Conservation (phyloP, 176 grass and related monocot species). For the Musa acuminata region DNA sequence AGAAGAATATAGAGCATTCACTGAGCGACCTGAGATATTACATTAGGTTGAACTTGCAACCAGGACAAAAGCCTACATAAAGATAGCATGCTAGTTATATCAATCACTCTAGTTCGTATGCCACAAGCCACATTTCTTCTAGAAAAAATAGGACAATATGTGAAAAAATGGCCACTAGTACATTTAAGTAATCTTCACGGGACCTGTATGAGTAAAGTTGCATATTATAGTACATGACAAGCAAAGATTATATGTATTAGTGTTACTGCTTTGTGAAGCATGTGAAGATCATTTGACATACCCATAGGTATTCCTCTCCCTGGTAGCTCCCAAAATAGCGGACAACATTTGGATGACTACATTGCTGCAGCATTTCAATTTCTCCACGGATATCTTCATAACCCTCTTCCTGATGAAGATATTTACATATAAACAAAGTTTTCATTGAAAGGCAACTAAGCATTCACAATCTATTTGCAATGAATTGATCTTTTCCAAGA, state of each 20-base stretch:
- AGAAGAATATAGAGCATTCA: neutral
- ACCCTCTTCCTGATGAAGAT: conserved; percentile 64
- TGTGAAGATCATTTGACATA: conserved; percentile 25
- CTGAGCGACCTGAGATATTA: neutral
- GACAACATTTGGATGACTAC: conserved; percentile 96
- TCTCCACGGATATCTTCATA: conserved; percentile 95
- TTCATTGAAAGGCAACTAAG: neutral
- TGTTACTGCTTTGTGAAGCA: neutral
- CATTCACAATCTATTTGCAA: neutral
- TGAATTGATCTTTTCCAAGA: neutral
- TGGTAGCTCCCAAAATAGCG: conserved; percentile 98
- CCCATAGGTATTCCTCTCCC: conserved; percentile 97
- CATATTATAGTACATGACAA: no score
- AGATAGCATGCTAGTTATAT: neutral
- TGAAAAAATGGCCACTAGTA: no score
- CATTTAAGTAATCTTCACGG: no score
- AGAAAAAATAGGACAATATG: no score
- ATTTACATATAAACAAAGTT: neutral
- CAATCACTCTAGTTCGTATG: no score
- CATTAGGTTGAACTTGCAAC: neutral
- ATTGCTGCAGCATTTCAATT: conserved; percentile 99
- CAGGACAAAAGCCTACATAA: neutral
- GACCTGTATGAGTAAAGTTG: no score
- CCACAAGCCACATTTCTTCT: no score
- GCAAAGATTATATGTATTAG: neutral